Evolutionary conservation across 345 rosid species (phyloP).

Genomic region (Populus euphratica): DNA sequence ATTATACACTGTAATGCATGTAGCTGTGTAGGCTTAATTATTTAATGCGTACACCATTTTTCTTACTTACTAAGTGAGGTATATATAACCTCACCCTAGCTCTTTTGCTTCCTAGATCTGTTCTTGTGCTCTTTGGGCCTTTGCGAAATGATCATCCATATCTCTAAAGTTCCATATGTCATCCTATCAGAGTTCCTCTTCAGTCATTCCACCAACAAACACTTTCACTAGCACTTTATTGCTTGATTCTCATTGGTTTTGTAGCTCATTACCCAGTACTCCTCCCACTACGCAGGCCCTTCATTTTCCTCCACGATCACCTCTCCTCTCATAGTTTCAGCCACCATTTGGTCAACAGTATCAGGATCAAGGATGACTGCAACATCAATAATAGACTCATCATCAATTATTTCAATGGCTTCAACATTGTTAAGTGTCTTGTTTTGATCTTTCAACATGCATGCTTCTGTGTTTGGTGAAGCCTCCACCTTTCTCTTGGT

Average conservation of each 20-base stretch:
- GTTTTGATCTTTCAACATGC: background rate
- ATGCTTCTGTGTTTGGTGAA: background rate
- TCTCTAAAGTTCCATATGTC: background rate
- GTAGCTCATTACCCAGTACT: background rate
- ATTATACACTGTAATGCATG: too few relatives aligned
- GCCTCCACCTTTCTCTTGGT: background rate
- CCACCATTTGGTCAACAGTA: background rate
- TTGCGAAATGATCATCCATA: background rate
- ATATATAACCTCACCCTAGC: too few relatives aligned
- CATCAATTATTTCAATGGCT: background rate
- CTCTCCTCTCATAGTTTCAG: background rate
- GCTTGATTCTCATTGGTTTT: background rate
- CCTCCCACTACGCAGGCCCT: constrained; percentile 1
- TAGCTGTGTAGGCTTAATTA: too few relatives aligned
- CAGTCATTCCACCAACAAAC: background rate
- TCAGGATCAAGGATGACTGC: background rate
- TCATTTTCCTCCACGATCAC: background rate
- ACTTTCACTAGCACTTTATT: background rate
- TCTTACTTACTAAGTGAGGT: too few relatives aligned
- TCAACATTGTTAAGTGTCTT: background rate
- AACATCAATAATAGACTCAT: background rate
- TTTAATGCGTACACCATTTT: too few relatives aligned
- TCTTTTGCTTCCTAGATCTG: too few relatives aligned
- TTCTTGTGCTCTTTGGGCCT: too few relatives aligned
- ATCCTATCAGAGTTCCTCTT: background rate